Evolutionary conservation across 1,139 yeast genomes (phyloP), one percentile per base, ranked within the genome.

Genomic region (Maudiozyma humilis): DNA sequence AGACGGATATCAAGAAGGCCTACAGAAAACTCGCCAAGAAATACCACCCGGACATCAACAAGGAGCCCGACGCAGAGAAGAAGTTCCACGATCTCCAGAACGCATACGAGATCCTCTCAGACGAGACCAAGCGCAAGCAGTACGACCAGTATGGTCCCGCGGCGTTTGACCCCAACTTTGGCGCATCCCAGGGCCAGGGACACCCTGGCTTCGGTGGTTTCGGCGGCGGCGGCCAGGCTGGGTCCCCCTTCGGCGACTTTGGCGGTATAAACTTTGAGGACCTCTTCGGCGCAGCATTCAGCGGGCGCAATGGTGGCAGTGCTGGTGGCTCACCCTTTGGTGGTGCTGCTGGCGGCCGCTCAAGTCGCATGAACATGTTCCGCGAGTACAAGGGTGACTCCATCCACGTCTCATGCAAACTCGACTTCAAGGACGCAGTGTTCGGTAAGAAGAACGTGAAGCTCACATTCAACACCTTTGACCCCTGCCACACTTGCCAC

Each of bases 41-140:
- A 64, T 86, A 72, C 65, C 99, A 91, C 65, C 99, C 99, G 1
- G 99, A 91, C 68, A 86, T 91, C 43, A 91, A 91, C 66, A 91
- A 91, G 65, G 96, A 85, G 53, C 75, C 78, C 33, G 93, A 77
- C 27, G 94, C 97, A 0, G 95, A 89, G 55, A 78, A 79, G 58
- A 79, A 78, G 63, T 91, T 91, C 67, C 97, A 91, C 60, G 88
- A 86, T 58, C 77, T 91, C 53, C 97, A 91, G 63, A 93, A 86
- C 51, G 93, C 96, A 5, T 91, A 93, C 60, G 99, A 91, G 65
- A 77, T 91, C 40, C 71, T 93, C 60, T 80, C 88, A 42, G 95
- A 91, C 63, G 85, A 89, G 47, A 78, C 78, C 30, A 91, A 91
- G 71, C 78, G 89, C 62, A 77, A 83, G 41, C 96, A 89, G 59